Evolutionary conservation across 257 asterid genomes (phyloP), one percentile per base, ranked within the genome.

Genomic region (Mitragyna speciosa): DNA sequence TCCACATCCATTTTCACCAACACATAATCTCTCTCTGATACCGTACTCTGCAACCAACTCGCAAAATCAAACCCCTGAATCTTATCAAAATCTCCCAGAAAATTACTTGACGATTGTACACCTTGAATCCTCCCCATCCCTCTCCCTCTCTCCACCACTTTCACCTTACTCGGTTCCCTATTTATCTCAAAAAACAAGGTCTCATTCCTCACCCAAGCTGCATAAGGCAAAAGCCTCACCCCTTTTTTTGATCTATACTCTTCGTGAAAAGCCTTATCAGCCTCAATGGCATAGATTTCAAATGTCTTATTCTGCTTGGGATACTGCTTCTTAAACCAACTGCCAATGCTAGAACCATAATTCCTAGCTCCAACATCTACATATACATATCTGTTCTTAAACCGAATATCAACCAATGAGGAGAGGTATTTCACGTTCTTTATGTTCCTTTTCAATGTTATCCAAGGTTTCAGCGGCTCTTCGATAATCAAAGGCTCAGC

Each of bases 1-100:
- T 90, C 89, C 4, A 92, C 86, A 76, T 92, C 92, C 97, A 92
- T 87, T 86, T 92, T 92, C 90, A 92, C 86, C 75, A 90, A 87
- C 82, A 92, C 94, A 84, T 87, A 90, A 72, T 90, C 95, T 48
- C 47, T 67, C 52, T 85, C 83, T n/a, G 79, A 74, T 47, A 73
- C 90, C 6, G 67, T 75, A 28, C 81, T 77, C 74, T 87, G 87
- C 88, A 92, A 84, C 95, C 97, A 92, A 72, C 41, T 12, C 0
- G 88, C 91, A 12, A 90, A 90, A 85, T 90, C 95, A 61, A 92
- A 88, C 17, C 95, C 95, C 78, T 69, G 78, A 77, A 92, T 89
- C 87, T 81, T 83, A 77, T 87, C 79, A 67, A 59, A 64, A 76
- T 78, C 78, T 0, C 87, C 81, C 22, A 82, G 22, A 65, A 74